Evolutionary conservation across 2,329 filamentous ascomycete genomes (phyloP).

Genomic region (Davidsoniella neocaledoniae): DNA sequence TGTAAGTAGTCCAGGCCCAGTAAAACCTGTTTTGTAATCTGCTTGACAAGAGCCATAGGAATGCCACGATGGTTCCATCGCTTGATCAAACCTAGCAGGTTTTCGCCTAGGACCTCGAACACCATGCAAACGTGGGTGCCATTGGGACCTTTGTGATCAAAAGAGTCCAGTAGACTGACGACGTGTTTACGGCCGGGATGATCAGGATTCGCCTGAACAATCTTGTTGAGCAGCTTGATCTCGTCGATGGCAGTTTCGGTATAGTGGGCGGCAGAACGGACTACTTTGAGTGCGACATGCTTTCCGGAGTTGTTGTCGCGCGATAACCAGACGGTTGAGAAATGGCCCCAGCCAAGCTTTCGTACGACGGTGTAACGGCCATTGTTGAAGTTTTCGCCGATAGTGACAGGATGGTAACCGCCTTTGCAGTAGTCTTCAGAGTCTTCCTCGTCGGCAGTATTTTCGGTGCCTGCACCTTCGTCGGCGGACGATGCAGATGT

Average conservation of each 20-base stretch:
- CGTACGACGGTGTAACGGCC: conserved; percentile 91
- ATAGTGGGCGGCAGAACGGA: conserved; percentile 93
- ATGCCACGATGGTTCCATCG: conserved; percentile 96
- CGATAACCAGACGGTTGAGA: conserved; percentile 85
- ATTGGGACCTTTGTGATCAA: conserved; percentile 94
- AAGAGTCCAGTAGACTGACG: conserved; percentile 88
- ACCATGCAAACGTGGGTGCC: conserved; percentile 98
- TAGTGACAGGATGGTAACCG: conserved; percentile 86
- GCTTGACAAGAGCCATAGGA: conserved; percentile 89
- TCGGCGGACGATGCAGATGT: conserved; percentile 66
- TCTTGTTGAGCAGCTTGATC: conserved; percentile 94
- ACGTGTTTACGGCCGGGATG: conserved; percentile 92
- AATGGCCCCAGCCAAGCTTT: conserved; percentile 96
- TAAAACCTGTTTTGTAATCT: conserved; percentile 95
- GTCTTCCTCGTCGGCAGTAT: conserved; percentile 95
- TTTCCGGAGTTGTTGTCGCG: conserved; percentile 76
- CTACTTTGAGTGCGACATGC: conserved; percentile 94
- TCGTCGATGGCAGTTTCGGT: conserved; percentile 98
- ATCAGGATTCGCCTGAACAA: conserved; percentile 84
- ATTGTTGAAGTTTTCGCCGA: conserved; percentile 95
- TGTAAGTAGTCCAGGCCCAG: conserved; percentile 92
- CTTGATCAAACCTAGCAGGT: conserved; percentile 88
- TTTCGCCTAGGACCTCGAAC: conserved; percentile 93
- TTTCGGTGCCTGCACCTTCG: conserved; percentile 70
- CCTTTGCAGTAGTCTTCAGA: conserved; percentile 99